Base-by-base conservation (phyloP, 345 rosid genomes). In the Raphanus raphanistrum region DNA sequence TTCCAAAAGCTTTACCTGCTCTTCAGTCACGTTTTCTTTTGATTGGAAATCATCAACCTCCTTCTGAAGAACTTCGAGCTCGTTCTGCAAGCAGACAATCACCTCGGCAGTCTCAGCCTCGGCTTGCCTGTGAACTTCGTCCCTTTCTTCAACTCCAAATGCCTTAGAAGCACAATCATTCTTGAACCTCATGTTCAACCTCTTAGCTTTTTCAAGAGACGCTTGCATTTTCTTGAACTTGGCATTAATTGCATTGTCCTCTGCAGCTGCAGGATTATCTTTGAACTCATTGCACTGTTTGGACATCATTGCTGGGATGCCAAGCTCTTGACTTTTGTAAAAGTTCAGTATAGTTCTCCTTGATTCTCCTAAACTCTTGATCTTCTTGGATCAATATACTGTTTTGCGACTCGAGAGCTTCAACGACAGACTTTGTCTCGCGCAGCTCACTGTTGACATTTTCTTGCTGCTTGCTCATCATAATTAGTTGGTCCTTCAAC, bases 91-190 rank as follows among this genome's bases (percentile, higher is more conserved):
- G 74, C 92, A 89, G 79, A 94, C 89, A 80, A 94, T 92, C 76
- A 90, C 97, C 88, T 92, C 96, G 3, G 87, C 98, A 71, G 97
- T 88, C 79, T 90, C 98, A 80, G 88, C 95, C 84, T 94, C 98
- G 71, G 82, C 97, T 85, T 94, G 97, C 75, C 77, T 84, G 75
- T 85, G 71, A 76, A 88, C 81, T 82, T 86, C 82, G 59, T 89
- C 89, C 90, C 77, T 86, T 80, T 92, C 94, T 82, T 84, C 88
- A 84, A 89, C 96, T 69, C 89, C 91, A 68, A 89, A 86, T 43
- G 79, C 88, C 86, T 86, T 88, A 66, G 77, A 86, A 70, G 84
- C 88, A 75, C 65, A 83, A 75, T 88, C 92, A 75, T 71, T 88
- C 82, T 85, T 92, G 88, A 87, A 87, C 85, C 86, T 82, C 69